These are phyloP conservation scores for Suhomyces prunicola DNA, from an alignment of 805 yeast species.

Conservation along the genomic window DNA sequence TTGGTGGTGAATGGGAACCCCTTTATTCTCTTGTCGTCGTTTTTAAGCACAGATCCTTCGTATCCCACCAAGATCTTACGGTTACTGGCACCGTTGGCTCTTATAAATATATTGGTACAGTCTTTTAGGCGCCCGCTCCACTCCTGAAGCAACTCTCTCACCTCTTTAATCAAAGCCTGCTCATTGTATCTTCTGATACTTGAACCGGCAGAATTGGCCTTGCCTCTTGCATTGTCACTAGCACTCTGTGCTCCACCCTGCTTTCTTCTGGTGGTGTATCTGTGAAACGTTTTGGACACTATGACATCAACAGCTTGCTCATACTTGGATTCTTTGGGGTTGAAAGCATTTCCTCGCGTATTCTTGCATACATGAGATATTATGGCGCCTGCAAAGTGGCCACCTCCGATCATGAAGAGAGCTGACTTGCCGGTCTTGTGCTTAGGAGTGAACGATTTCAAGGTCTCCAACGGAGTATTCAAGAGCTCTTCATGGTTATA, in stretches of 20 bases:
- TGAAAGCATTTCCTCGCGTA: conserved; percentile 54
- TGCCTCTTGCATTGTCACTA: conserved; percentile 86
- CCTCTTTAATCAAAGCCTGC: conserved; percentile 72
- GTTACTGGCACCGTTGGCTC: conserved; percentile 76
- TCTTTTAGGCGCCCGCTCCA: conserved; percentile 63
- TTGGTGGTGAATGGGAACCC: conserved; percentile 85
- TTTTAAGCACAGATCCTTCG: conserved; percentile 51
- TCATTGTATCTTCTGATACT: conserved; percentile 87
- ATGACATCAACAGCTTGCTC: conserved; percentile 65
- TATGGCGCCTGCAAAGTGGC: conserved; percentile 96
- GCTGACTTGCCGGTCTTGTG: conserved; percentile 53
- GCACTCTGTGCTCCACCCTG: conserved; percentile 98
- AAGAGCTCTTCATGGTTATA: conserved; percentile 42
- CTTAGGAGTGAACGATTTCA: conserved; percentile 35
- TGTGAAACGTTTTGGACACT: conserved; percentile 82
- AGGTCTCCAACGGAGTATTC: conserved; percentile 47
- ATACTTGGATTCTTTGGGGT: conserved; percentile 44
- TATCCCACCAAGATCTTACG: conserved; percentile 65
- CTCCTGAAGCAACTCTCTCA: conserved; percentile 58
- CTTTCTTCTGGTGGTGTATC: conserved; percentile 93
- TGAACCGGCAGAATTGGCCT: conserved; percentile 96
- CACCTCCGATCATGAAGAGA: conserved; percentile 92
- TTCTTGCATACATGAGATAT: conserved; percentile 64
- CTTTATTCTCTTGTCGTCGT: conserved; percentile 59
- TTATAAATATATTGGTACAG: conserved; percentile 69